Evolutionary conservation across 2,329 filamentous ascomycete species (phyloP), one percentile per base, ranked within the genome.

Genomic region (Aspergillus oerlinghausenensis): DNA sequence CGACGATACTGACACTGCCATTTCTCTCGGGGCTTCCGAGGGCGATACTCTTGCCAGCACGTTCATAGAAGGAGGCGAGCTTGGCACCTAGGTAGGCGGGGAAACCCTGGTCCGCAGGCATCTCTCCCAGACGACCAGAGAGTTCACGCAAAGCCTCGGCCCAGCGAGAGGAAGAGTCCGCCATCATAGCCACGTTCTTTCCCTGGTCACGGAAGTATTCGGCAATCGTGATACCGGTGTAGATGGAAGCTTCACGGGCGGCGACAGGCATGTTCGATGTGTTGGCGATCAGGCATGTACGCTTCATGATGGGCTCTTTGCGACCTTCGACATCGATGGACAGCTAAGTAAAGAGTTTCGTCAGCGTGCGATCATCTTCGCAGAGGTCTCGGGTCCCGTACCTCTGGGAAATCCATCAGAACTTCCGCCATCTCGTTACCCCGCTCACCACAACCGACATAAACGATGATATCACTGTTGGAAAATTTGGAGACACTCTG

Each of bases 381-480:
- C n/a, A 23, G 3, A 47, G 23, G 26, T 23, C 4, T 43, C 10
- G 42, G 3, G 43, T 21, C 38, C 56, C 71, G 57, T 71, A 84
- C 82, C 72, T 97, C 92, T 58, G 94, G 94, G 83, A 99, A 99
- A 78, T 99, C 94, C 89, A 97, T 97, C 84, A 99, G 84, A 66
- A 99, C 94, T 84, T 99, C 94, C 63, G 94, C 94, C 94, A 99
- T 99, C 79, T 99, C 94, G 73, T 99, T 99, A 66, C 94, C 94
- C 68, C 94, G 89, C 79, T 99, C 94, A 67, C 92, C 90, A 65
- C 83, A 88, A 58, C 94, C 94, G 59, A 99, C 94, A 74, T 99
- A 99, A 67, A 99, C 90, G 66, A 99, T 99, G 70, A 97, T 90
- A 75, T 99, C 94, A 75, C 89, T 94, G 86, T 99, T 99, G 72